Conservation (phyloP, 169 alveolate genomes). For the Plasmodium chabaudi region DNA sequence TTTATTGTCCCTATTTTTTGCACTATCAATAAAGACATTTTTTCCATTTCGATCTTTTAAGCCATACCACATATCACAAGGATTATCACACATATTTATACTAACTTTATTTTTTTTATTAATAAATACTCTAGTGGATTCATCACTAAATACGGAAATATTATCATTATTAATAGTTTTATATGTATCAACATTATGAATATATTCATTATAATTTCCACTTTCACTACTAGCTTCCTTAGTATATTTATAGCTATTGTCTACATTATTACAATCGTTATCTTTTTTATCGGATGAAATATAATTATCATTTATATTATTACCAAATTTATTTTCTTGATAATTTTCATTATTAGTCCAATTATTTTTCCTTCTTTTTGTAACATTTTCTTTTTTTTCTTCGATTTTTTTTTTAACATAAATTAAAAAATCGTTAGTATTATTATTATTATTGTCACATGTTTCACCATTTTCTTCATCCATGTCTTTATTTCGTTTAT, state of each 20-base stretch:
- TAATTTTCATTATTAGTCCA: background rate
- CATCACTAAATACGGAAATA: constrained; percentile 51
- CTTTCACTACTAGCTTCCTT: constrained; percentile 7
- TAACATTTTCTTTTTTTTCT: constrained; percentile 35
- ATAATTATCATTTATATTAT: constrained; percentile 1
- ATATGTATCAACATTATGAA: constrained; percentile 24
- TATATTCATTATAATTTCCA: constrained; percentile 6
- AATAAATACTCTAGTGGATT: constrained; percentile 54
- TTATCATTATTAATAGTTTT: constrained; percentile 36
- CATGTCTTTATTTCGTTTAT: constrained; percentile 30
- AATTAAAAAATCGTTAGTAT: constrained; percentile 40
- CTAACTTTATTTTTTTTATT: constrained; percentile 38
- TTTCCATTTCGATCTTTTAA: constrained; percentile 83
- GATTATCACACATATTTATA: constrained; percentile 86
- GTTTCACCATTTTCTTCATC: constrained; percentile 10
- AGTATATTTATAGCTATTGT: constrained; percentile 4
- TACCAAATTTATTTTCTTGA: background rate
- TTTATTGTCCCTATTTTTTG: constrained; percentile 22
- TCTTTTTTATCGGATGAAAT: background rate
- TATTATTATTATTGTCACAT: constrained; percentile 31
- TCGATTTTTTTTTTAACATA: constrained; percentile 64
- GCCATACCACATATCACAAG: constrained; percentile 88
- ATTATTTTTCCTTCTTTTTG: constrained; percentile 3
- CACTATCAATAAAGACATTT: constrained; percentile 82
- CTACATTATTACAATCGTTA: background rate